Evolutionary conservation across 228 moss, liverwort and hornwort species (phyloP).

Genomic region (Sphagnum fallax): DNA sequence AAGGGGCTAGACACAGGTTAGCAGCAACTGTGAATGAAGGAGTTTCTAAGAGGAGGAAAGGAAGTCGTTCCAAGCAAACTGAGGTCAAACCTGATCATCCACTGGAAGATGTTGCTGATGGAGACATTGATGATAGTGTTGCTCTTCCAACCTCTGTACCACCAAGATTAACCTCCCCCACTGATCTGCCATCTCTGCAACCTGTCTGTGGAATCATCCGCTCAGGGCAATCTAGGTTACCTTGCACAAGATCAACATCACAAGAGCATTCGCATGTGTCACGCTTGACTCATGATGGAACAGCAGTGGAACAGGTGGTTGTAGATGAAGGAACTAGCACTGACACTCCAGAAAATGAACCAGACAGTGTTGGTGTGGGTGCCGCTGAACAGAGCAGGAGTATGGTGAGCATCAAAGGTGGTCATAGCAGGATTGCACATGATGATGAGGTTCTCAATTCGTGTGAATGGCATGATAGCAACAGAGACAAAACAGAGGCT

Average conservation of each 20-base stretch:
- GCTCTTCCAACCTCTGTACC: constrained; percentile 21
- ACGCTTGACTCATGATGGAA: constrained; percentile 21
- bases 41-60: constrained; percentile 49
- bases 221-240: constrained; percentile 1
- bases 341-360: constrained; percentile 24
- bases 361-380: constrained; percentile 10
- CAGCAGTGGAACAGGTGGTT: constrained; percentile 17
- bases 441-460: constrained; percentile 25
- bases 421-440: constrained; percentile 16
- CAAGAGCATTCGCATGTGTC: constrained; percentile 23
- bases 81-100: constrained; percentile 28
- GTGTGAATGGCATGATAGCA: constrained; percentile 46
- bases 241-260: constrained; percentile 17
- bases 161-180: constrained; percentile 16
- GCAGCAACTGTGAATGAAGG: constrained; percentile 47
- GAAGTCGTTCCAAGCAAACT: constrained; percentile 22
- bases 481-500: constrained; percentile 27
- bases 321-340: constrained; percentile 21
- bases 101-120: constrained; percentile 24
- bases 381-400: constrained; percentile 24
- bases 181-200: constrained; percentile 22
- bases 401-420: constrained; percentile 13
- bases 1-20: constrained; percentile 18
- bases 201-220: constrained; percentile 21
- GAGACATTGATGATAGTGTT: constrained; percentile 44